Percentiles rank a stretch among this genome's conserved stretches.
Conservation (phyloP, 371 early-diverging fungal species). For the Apophysomyces elegans region DNA sequence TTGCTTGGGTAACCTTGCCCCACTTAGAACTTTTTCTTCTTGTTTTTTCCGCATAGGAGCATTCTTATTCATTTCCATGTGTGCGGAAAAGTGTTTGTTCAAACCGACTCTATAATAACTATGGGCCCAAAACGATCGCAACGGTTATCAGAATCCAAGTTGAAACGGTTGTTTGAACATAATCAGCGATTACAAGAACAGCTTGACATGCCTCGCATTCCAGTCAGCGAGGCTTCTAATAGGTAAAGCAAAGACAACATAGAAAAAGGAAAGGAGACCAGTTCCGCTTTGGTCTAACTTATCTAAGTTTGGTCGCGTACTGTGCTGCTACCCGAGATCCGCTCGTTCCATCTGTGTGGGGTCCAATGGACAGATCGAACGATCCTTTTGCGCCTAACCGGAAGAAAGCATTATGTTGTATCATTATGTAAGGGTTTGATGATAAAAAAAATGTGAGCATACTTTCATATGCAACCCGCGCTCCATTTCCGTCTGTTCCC, state of each 20-base stretch:
- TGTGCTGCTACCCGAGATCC: conserved; percentile 65
- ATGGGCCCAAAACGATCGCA: conserved; percentile 24
- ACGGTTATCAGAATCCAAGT: conserved; percentile 68
- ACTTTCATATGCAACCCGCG: conserved; percentile 6
- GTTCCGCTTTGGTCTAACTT: conserved; percentile 2
- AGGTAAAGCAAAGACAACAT: conserved; percentile 13
- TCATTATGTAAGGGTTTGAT: conserved; percentile 28
- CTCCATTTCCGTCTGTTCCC: conserved; percentile 2
- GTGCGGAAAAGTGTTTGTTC: conserved; percentile 1
- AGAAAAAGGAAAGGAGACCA: background rate
- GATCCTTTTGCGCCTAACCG: conserved; percentile 76
- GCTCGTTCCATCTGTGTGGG: conserved; percentile 83
- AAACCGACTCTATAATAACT: background rate
- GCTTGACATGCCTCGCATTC: conserved; percentile 78
- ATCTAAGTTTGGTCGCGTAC: conserved; percentile 53
- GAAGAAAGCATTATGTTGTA: conserved; percentile 33
- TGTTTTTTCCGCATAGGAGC: conserved; percentile 2
- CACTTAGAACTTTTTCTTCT: background rate
- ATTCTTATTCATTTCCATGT: conserved; percentile 1
- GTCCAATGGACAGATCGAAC: conserved; percentile 69
- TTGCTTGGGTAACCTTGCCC: conserved; percentile 4
- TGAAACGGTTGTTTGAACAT: conserved; percentile 74
- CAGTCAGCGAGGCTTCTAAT: conserved; percentile 74
- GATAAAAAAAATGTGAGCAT: conserved; percentile 1
- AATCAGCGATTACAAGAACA: conserved; percentile 78